A percentile compares a stretch with the other conserved stretches of the same genome.
These are phyloP conservation scores for Termitomyces bulborhizus DNA, from an alignment of 768 basidiomycete species.

Conservation along the genomic window DNA sequence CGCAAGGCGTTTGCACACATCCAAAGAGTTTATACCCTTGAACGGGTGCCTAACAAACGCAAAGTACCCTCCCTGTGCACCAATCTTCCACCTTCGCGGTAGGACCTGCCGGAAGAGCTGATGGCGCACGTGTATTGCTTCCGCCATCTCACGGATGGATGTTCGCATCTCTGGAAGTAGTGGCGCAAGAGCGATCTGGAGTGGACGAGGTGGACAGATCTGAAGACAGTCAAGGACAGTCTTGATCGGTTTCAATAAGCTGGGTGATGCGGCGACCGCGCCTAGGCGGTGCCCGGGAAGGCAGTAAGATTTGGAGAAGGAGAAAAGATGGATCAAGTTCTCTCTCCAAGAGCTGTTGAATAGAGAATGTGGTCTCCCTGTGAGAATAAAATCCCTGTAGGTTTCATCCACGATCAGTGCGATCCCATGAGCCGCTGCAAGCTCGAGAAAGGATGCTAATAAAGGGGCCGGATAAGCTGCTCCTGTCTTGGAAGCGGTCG, in stretches of 20 bases:
- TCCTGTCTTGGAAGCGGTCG: constrained; percentile 45
- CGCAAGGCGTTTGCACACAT: constrained; percentile 56
- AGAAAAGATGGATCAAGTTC: constrained; percentile 64
- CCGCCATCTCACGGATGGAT: constrained; percentile 47
- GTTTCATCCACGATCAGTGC: constrained; percentile 85
- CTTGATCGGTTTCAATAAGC: constrained; percentile 39
- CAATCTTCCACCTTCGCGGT: constrained; percentile 52
- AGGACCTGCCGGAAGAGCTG: constrained; percentile 45
- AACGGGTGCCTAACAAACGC: constrained; percentile 74
- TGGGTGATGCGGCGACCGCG: constrained; percentile 55
- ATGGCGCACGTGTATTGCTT: constrained; percentile 45
- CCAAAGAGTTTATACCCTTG: constrained; percentile 32
- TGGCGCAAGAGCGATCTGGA: constrained; percentile 60
- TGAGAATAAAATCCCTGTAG: constrained; percentile 73
- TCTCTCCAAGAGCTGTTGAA: constrained; percentile 54
- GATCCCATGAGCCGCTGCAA: constrained; percentile 48
- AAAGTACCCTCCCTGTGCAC: constrained; percentile 67
- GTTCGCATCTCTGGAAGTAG: constrained; percentile 46
- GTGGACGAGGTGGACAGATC: constrained; percentile 69
- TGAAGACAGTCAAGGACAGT: constrained; percentile 72
- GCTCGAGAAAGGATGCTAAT: constrained; percentile 49
- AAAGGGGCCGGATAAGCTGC: constrained; percentile 55
- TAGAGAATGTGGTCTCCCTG: constrained; percentile 43
- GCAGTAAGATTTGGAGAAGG: constrained; percentile 76
- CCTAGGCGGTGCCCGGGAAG: constrained; percentile 84